These are phyloP conservation scores for Aureobasidium sp. DNA, from an alignment of 2,329 filamentous ascomycete species.

Conservation along the genomic window DNA sequence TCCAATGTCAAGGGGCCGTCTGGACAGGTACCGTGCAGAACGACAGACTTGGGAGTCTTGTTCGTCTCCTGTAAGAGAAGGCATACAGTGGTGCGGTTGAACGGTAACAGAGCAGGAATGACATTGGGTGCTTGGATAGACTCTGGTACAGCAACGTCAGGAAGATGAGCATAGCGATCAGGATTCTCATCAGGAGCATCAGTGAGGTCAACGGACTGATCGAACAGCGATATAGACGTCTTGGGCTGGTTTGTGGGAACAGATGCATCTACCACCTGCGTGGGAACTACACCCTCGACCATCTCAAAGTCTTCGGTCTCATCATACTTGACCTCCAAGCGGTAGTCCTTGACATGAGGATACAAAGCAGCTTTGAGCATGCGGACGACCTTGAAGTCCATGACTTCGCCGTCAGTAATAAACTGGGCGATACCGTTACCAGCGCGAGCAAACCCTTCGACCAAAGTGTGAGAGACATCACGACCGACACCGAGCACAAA, in stretches of 20 bases:
- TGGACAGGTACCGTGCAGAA: conserved; percentile 50
- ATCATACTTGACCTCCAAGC: conserved; percentile 55
- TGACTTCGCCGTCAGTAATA: conserved; percentile 56
- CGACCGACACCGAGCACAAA: conserved; percentile 53
- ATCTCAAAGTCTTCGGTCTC: conserved; percentile 53
- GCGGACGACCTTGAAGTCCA: conserved; percentile 61
- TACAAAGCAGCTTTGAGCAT: conserved; percentile 67
- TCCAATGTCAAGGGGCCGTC: conserved; percentile 56
- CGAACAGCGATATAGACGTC: conserved; percentile 54
- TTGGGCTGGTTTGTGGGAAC: not conserved
- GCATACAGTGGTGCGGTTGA: conserved; percentile 59
- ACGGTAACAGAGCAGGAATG: conserved; percentile 61
- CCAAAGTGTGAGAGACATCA: conserved; percentile 48
- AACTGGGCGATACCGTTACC: conserved; percentile 56
- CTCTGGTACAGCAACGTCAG: conserved; percentile 46
- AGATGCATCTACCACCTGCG: not conserved
- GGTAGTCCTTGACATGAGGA: conserved; percentile 59
- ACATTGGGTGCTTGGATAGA: conserved; percentile 57
- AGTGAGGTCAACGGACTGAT: conserved; percentile 39
- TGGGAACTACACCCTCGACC: conserved; percentile 41
- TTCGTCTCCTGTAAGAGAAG: conserved; percentile 47
- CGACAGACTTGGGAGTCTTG: conserved; percentile 45
- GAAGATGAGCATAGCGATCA: conserved; percentile 46
- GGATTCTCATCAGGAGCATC: conserved; percentile 30
- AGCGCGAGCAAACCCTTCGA: conserved; percentile 52